Base-by-base conservation (phyloP, 495 filamentous ascomycete species). In the Penicillium tannophilum region DNA sequence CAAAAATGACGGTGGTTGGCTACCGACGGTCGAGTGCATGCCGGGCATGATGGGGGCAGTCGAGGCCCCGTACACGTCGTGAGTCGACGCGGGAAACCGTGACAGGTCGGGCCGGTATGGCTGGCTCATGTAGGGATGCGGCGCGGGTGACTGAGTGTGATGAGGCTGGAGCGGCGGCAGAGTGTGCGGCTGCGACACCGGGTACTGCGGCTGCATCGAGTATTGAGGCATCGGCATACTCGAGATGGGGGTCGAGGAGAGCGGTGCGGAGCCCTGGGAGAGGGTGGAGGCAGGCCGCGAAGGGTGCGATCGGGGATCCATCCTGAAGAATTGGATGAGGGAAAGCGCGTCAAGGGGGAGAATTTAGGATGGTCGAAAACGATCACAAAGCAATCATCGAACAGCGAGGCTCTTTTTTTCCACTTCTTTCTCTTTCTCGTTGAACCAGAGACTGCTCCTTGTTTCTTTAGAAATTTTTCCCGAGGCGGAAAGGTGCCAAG, bases 101-200 rank as follows among this genome's bases (percentile, higher is more conserved):
- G 84, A 82, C 56, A 85, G 81, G 61, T 88, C 85, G 54, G 86
- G 85, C 55, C 84, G 73, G 79, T 88, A 73, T 54, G 71, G 72
- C 69, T 79, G 76, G 45, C 76, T 79, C 82, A 89, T 88, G 69
- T 81, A 82, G 63, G 81, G 76, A 66, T 80, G 76, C 55, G 76
- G 73, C 60, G 70, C 72, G 51, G 77, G 77, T 42, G 77, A 78
- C 58, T 77, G 76, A 55, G 67, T 68, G 60, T 83, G 79, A 72
- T 83, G 85, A 56, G 84, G 82, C 72, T 90, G 86, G 54, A 90
- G 76, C 36, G 87, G 87, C 44, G 87, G 87, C 65, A 90, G 78
- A n/a, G 86, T 89, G 69, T 90, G 86, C 62, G 84, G 76, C 69
- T 85, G 82, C 42, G 79, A 76, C 36, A 80, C 77, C 53, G 76